Conservation (phyloP, 805 yeast genomes). For the Starmerella riodocensis region DNA sequence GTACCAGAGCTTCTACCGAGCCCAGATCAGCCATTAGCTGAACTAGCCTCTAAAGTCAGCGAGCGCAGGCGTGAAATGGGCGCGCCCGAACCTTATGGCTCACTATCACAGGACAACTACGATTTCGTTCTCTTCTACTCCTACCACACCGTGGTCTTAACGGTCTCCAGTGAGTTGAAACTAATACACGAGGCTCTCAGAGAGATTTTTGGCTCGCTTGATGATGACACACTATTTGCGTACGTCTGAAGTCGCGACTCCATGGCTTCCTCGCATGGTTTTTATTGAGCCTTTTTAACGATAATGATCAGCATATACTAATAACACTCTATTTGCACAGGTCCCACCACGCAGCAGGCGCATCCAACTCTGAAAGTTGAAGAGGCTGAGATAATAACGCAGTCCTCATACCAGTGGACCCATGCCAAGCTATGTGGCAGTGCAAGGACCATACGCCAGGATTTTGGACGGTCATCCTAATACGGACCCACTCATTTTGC, state of each 20-base stretch:
- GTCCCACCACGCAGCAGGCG: constrained; percentile 24
- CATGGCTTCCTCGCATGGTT: neutral
- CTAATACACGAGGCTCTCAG: constrained; percentile 42
- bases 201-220: constrained; percentile 50
- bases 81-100: constrained; percentile 23
- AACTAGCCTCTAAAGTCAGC: constrained; percentile 49
- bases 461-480: constrained; percentile 64
- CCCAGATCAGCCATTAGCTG: constrained; percentile 57
- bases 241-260: constrained; percentile 10
- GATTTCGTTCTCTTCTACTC: constrained; percentile 69
- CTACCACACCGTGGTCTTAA: constrained; percentile 56
- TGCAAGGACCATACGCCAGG: constrained; percentile 95
- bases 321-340: too few species aligned
- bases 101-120: constrained; percentile 34
- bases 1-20: constrained; percentile 66
- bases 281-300: neutral
- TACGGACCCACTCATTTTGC: constrained; percentile 52
- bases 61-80: constrained; percentile 34
- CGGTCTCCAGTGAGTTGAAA: constrained; percentile 52
- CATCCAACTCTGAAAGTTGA: constrained; percentile 16
- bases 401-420: constrained; percentile 60
- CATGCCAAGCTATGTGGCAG: constrained; percentile 80
- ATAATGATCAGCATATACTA: too few species aligned
- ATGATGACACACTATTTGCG: constrained; percentile 41
- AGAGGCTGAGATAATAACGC: constrained; percentile 23